A percentile compares a stretch with the other conserved stretches of the same genome.
Evolutionary conservation across 495 filamentous ascomycete species (phyloP).

Genomic region (Aspergillus wentii): DNA sequence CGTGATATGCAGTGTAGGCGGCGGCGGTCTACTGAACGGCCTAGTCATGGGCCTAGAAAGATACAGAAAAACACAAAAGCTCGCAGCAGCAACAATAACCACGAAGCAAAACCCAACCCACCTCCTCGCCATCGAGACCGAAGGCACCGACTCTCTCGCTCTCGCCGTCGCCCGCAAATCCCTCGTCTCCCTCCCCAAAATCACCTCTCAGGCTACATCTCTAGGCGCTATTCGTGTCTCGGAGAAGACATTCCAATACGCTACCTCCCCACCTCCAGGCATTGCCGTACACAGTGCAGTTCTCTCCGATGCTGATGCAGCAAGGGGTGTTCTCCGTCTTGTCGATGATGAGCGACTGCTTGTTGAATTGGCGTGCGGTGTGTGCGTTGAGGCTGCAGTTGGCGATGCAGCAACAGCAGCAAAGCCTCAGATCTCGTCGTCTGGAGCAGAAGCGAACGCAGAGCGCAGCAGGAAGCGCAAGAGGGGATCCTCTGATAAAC

Average conservation of each 20-base stretch:
- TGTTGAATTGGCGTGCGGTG: constrained; percentile 81
- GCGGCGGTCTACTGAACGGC: constrained; percentile 81
- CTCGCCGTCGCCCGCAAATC: constrained; percentile 53
- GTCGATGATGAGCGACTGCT: constrained; percentile 77
- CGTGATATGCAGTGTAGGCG: constrained; percentile 81
- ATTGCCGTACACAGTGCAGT: constrained; percentile 59
- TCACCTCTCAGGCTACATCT: constrained; percentile 76
- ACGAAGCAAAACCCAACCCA: constrained; percentile 27
- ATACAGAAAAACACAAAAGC: too few relatives aligned
- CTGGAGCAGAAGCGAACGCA: too few relatives aligned
- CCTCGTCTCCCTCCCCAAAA: constrained; percentile 62
- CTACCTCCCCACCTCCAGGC: constrained; percentile 30
- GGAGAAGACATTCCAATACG: constrained; percentile 64
- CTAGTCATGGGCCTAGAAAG: constrained; percentile 66
- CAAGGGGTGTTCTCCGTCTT: constrained; percentile 66
- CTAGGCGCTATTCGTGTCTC: constrained; percentile 75
- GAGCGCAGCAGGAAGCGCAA: constrained; percentile 38
- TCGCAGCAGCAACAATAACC: too few relatives aligned
- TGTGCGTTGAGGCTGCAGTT: constrained; percentile 59
- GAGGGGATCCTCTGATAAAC: constrained; percentile 28
- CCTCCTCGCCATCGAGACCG: constrained; percentile 78
- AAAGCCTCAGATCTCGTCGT: constrained; percentile 7
- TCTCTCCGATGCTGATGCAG: constrained; percentile 75
- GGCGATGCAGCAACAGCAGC: constrained; percentile 23
- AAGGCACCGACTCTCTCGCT: constrained; percentile 70